Evolutionary conservation across 1,139 yeast species (phyloP), one percentile per base, ranked within the genome.

Genomic region (Debaryomyces fabryi): DNA sequence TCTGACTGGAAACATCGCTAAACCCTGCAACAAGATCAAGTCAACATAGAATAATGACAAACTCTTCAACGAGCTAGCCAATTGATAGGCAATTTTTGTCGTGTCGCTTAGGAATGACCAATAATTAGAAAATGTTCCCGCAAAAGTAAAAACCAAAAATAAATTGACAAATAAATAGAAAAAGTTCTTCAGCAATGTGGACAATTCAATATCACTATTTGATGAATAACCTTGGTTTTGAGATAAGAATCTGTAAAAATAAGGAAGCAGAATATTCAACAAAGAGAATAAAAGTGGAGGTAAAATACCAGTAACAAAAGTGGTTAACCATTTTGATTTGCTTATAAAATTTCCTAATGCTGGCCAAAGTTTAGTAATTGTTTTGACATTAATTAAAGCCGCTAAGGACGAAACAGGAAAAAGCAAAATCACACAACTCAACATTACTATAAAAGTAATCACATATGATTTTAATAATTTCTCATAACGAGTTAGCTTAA

Each of bases 51-150:
- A 87, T 42, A 86, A 68, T 0, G 92, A 81, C 51, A 86, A 73
- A 42, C 85, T 86, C 57, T 85, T 81, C 46, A 87, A 74, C 0
- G 92, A 85, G 27, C 81, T 80, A 0, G 93, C 93, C 49, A 87
- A 64, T 57, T 86, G 90, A 49, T 81, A 81, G 0, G 93, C 93
- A 42, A 87, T 79, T 56, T 83, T 83, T 3, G 89, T 83, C 0
- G 93, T 86, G 56, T 87, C 93, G 58, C 88, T 83, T 39, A 87
- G 72, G 55, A 85, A 85, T n/a, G 88, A 87, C 81, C 87, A 81
- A 56, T 82, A 84, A 62, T 84, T 85, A 49, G 88, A 82, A 12
- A 88, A 87, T 0, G 95, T 86, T 57, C 95, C 95, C 0, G 91
- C 88, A 60, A 87, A 78, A 4, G 92, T 86, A 67, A 87, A 87